Evolutionary conservation across 139 green algal species (phyloP).

Genomic region (Chlamydomonas sphaeroides): DNA sequence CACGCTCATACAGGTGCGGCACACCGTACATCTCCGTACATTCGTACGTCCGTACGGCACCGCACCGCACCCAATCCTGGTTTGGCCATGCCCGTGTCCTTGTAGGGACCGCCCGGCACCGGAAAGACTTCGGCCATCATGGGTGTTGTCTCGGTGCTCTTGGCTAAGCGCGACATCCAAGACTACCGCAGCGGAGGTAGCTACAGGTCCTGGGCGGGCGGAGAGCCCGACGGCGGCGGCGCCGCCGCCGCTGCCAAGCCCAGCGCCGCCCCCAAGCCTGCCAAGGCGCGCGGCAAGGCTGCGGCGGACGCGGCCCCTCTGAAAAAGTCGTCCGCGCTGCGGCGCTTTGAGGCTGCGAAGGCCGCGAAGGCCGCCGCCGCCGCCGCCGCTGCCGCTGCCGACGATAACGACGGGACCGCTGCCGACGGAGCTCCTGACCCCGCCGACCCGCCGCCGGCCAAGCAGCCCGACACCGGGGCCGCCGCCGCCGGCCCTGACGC

Average conservation of each 20-base stretch:
- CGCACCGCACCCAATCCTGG: too few relatives aligned
- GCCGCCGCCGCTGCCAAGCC: too few relatives aligned
- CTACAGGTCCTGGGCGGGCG: too few relatives aligned
- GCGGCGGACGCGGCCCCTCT: background rate
- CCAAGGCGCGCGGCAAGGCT: background rate
- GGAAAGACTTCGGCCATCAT: slow-evolving; percentile 74
- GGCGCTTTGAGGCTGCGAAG: slow-evolving; percentile 12
- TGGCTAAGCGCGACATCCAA: slow-evolving; percentile 28
- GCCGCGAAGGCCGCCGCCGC: slow-evolving; percentile 1
- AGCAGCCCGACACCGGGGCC: background rate
- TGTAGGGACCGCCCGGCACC: slow-evolving; percentile 78
- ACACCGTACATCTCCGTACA: too few relatives aligned
- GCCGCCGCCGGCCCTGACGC: too few relatives aligned
- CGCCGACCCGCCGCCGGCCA: background rate
- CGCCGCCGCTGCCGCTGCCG: background rate
- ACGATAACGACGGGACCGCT: background rate
- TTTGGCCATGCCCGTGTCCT: too few relatives aligned
- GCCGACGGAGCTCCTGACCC: background rate
- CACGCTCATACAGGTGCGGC: slow-evolving; percentile 33
- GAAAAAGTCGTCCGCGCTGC: slow-evolving; percentile 28
- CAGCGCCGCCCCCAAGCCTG: too few relatives aligned
- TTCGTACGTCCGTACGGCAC: too few relatives aligned
- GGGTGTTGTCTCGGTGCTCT: slow-evolving; percentile 70
- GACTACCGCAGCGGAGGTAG: too few relatives aligned
- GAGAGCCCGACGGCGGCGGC: too few relatives aligned